phyloP scores from a whole-genome alignment of 192 early-diverging fungal species.

The Linnemannia schmuckeri region DNA sequence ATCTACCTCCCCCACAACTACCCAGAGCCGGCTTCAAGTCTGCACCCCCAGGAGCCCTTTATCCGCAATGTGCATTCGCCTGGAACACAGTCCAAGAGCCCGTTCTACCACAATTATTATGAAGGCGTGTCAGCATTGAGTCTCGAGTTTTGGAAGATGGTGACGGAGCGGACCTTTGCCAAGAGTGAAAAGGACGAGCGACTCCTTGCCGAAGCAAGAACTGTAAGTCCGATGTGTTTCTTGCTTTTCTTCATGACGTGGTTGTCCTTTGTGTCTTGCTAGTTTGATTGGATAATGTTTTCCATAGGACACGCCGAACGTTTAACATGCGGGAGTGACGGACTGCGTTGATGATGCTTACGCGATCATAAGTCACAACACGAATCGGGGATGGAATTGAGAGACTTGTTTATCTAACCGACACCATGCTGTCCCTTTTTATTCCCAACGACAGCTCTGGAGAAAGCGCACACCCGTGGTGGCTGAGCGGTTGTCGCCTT shows the following conservation, averaged over 20 bases:
- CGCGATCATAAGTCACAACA: background rate
- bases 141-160: constrained; percentile 66
- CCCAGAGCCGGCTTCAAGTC: constrained; percentile 28
- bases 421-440: background rate
- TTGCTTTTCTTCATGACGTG: constrained; percentile 16
- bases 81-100: constrained; percentile 24
- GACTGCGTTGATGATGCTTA: background rate
- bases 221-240: constrained; percentile 51
- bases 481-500: constrained; percentile 42
- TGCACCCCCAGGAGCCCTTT: constrained; percentile 46
- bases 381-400: background rate
- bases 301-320: background rate
- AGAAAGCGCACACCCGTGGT: constrained; percentile 62
- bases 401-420: background rate
- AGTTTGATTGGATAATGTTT: too few relatives aligned
- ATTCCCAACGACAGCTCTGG: constrained; percentile 48
- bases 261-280: background rate
- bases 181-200: constrained; percentile 68
- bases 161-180: constrained; percentile 65
- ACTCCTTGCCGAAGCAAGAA: constrained; percentile 64
- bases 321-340: background rate
- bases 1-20: constrained; percentile 40
- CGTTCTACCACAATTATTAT: constrained; percentile 45
- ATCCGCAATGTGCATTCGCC: constrained; percentile 42
- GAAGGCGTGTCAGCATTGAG: constrained; percentile 49